Percentiles rank a stretch among this genome's conserved stretches.
Evolutionary conservation across 116 monocot genomes (phyloP).

Genomic region (Phalaenopsis hybrid): DNA sequence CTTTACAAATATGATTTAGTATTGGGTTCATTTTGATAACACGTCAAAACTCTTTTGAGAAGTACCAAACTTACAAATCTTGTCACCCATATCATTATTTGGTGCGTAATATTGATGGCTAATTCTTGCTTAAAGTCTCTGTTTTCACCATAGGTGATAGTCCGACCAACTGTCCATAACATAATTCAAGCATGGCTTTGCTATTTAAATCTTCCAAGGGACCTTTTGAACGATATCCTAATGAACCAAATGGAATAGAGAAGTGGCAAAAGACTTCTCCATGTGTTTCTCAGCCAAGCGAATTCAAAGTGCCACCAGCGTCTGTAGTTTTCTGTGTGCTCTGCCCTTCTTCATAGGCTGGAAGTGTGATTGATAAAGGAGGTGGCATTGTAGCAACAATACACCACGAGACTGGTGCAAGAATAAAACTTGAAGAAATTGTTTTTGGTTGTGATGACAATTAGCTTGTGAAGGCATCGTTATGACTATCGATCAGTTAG

Average conservation of each 20-base stretch:
- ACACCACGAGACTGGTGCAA: conserved; percentile 73
- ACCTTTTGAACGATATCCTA: conserved; percentile 38
- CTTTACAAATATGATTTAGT: not conserved
- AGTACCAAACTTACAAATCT: not conserved
- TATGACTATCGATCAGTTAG: too few relatives aligned
- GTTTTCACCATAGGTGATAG: not conserved
- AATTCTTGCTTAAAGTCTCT: not conserved
- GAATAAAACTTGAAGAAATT: conserved; percentile 64
- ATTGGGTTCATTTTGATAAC: not conserved
- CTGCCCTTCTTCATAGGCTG: conserved; percentile 69
- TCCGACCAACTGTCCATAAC: not conserved
- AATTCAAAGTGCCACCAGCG: conserved; percentile 26
- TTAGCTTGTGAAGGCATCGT: too few relatives aligned
- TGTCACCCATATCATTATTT: not conserved
- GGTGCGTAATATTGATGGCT: not conserved
- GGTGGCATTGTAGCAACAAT: conserved; percentile 75
- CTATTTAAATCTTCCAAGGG: conserved; percentile 46
- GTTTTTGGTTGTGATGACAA: conserved; percentile 54
- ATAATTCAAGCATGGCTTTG: conserved; percentile 34
- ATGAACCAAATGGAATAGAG: conserved; percentile 47
- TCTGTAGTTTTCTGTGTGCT: conserved; percentile 60
- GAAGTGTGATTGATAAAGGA: conserved; percentile 83
- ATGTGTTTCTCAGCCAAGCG: conserved; percentile 18
- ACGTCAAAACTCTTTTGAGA: not conserved
- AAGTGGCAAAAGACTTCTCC: conserved; percentile 65